Conservation (phyloP, 192 early-diverging fungal genomes). For the Piromyces sp. region DNA sequence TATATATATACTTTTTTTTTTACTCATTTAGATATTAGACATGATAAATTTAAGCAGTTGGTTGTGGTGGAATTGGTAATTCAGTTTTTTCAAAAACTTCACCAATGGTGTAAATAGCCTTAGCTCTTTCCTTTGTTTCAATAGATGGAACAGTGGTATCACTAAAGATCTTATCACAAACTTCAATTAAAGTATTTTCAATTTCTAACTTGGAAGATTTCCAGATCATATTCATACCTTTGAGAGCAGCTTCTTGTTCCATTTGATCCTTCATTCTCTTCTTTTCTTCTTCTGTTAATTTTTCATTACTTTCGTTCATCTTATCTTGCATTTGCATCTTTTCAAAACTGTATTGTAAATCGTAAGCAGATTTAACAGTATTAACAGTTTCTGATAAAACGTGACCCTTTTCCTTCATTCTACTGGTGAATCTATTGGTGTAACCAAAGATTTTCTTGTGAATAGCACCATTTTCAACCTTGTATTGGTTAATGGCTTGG, state of each 20-base stretch:
- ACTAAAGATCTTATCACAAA: conserved; percentile 68
- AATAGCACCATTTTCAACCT: conserved; percentile 33
- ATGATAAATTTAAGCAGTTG: neutral
- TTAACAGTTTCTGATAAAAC: conserved; percentile 79
- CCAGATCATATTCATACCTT: conserved; percentile 84
- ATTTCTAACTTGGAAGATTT: conserved; percentile 87
- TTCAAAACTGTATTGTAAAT: conserved; percentile 74
- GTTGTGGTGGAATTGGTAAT: neutral
- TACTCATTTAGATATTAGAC: too few relatives aligned
- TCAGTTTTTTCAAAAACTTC: conserved; percentile 46
- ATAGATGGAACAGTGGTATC: conserved; percentile 30
- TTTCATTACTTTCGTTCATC: neutral
- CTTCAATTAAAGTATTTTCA: conserved; percentile 76
- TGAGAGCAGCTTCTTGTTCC: conserved; percentile 31
- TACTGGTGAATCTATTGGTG: conserved; percentile 10
- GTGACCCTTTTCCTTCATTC: conserved; percentile 73
- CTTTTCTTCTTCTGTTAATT: conserved; percentile 16
- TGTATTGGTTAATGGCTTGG: conserved; percentile 47
- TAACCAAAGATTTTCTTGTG: conserved; percentile 23
- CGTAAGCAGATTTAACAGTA: conserved; percentile 79
- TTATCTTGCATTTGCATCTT: conserved; percentile 39
- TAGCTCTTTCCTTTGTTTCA: conserved; percentile 38
- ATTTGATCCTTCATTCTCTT: conserved; percentile 16
- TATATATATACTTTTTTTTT: too few relatives aligned
- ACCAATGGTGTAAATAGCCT: conserved; percentile 71